Percentiles rank a stretch among this genome's conserved stretches.
Evolutionary conservation across 2,329 filamentous ascomycete genomes (phyloP).

Genomic region (Diaporthe eres): DNA sequence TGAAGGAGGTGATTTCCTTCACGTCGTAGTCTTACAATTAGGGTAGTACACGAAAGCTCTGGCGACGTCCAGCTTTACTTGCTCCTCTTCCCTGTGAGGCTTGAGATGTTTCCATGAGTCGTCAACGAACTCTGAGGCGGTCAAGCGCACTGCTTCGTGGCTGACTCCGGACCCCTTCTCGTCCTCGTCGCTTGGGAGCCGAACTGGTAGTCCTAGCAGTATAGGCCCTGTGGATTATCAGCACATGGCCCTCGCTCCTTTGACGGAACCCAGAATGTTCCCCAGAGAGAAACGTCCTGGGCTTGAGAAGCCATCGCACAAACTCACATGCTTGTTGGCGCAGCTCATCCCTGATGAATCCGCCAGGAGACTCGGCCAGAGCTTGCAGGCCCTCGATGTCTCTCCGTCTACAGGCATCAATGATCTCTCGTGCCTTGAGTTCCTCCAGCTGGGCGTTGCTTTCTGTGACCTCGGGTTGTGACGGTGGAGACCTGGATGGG

Average conservation of each 20-base stretch:
- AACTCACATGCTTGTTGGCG: constrained; percentile 84
- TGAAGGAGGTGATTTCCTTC: neutral
- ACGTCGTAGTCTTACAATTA: constrained; percentile 69
- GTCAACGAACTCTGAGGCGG: constrained; percentile 37
- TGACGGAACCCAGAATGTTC: neutral
- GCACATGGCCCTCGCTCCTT: neutral
- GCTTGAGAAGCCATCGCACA: neutral
- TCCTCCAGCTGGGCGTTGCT: neutral
- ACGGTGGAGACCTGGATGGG: constrained; percentile 24
- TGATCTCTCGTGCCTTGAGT: constrained; percentile 62
- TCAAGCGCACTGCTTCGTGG: constrained; percentile 39
- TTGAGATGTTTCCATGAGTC: constrained; percentile 74
- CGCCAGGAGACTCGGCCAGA: constrained; percentile 75
- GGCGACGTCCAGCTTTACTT: constrained; percentile 93
- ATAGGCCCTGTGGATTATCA: constrained; percentile 69
- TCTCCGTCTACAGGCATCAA: constrained; percentile 70
- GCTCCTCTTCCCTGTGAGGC: constrained; percentile 87
- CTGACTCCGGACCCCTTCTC: constrained; percentile 43
- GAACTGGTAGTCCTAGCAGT: constrained; percentile 61
- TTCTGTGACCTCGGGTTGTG: neutral
- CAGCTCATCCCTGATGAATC: constrained; percentile 76
- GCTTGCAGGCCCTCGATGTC: constrained; percentile 69
- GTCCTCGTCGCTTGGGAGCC: constrained; percentile 41
- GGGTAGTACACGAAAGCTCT: constrained; percentile 99
- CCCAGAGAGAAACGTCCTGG: neutral